These are phyloP conservation scores for Daldinia sp. DNA, from an alignment of 2,329 filamentous ascomycete species.

Conservation along the genomic window DNA sequence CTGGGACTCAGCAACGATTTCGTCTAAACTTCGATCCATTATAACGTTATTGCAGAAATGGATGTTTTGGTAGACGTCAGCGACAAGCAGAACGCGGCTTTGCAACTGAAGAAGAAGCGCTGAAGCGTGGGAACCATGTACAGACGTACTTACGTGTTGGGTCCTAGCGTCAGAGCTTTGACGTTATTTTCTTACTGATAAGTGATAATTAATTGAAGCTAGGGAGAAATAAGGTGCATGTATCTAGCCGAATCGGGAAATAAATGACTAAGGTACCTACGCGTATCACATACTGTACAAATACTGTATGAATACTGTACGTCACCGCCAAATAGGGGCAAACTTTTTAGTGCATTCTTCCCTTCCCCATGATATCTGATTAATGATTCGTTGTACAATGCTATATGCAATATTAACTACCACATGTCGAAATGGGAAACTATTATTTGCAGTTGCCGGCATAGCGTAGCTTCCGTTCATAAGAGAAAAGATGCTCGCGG, in stretches of 20 bases:
- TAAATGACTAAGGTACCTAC: background rate
- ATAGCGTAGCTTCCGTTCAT: background rate
- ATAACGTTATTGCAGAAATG: constrained; percentile 13
- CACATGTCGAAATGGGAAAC: too few relatives aligned
- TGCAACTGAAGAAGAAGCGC: constrained; percentile 5
- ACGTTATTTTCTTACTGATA: constrained; percentile 14
- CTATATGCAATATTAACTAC: too few relatives aligned
- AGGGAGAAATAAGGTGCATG: background rate
- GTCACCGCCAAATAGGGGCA: constrained; percentile 9
- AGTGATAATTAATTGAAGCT: background rate
- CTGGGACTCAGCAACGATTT: constrained; percentile 49
- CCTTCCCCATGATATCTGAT: background rate
- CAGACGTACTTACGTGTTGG: background rate
- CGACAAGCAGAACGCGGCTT: constrained; percentile 21
- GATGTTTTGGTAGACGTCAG: constrained; percentile 11
- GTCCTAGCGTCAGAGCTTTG: constrained; percentile 16
- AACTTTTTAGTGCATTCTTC: background rate
- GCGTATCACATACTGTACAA: background rate
- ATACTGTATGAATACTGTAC: background rate
- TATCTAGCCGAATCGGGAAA: background rate
- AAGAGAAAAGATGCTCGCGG: constrained; percentile 40
- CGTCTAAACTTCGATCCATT: constrained; percentile 49
- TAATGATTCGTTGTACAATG: too few relatives aligned
- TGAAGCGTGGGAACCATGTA: background rate
- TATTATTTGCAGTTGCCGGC: background rate